A percentile compares a stretch with the other conserved stretches of the same genome.
These are phyloP conservation scores for Filobasidium wieringae DNA, from an alignment of 768 basidiomycete species.

Conservation along the genomic window DNA sequence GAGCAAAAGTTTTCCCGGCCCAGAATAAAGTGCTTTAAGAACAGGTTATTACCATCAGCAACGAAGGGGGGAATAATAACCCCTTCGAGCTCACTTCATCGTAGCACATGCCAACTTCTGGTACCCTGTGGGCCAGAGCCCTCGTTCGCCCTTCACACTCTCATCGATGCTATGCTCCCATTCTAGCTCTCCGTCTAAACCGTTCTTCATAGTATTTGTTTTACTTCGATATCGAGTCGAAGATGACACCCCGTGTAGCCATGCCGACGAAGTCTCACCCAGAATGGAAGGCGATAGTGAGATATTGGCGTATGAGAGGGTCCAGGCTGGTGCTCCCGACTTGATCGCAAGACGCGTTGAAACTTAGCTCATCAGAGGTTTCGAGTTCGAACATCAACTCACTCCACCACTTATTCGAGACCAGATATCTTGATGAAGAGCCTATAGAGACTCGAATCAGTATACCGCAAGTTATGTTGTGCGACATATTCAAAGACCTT, in stretches of 20 bases:
- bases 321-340: slow-evolving; percentile 95
- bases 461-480: no score
- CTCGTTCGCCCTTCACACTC: slow-evolving; percentile 61
- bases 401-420: slow-evolving; percentile 79
- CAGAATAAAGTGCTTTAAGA: slow-evolving; percentile 70
- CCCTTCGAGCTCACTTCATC: slow-evolving; percentile 49
- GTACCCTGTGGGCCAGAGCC: slow-evolving; percentile 87
- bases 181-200: no score
- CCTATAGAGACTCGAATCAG: neutral
- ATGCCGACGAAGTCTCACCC: slow-evolving; percentile 74
- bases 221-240: no score
- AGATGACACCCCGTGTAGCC: slow-evolving; percentile 69
- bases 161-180: no score
- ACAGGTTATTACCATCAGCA: neutral
- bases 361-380: neutral
- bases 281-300: slow-evolving; percentile 45
- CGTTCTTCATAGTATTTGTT: no score
- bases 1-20: slow-evolving; percentile 78
- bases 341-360: neutral
- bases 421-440: slow-evolving; percentile 91
- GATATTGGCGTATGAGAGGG: slow-evolving; percentile 67
- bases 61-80: neutral
- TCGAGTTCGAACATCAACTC: slow-evolving; percentile 6
- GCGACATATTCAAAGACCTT: no score
- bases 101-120: slow-evolving; percentile 85